Evolutionary conservation across 768 basidiomycete genomes (phyloP).

Genomic region (Collybia sp.): DNA sequence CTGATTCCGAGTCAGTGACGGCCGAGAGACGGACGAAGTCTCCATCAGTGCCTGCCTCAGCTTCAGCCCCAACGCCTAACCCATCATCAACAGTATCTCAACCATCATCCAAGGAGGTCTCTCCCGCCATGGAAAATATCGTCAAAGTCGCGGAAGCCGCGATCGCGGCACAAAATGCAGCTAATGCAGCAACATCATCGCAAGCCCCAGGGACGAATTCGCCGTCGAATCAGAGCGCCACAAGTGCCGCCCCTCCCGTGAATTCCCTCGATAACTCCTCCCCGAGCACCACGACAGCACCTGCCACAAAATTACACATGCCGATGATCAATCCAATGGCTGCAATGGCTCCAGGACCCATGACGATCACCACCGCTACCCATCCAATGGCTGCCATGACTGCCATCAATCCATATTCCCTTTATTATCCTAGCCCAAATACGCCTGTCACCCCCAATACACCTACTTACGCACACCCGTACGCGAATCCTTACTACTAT

Average conservation of each 20-base stretch:
- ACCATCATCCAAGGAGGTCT: conserved; percentile 5
- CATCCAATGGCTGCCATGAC: conserved; percentile 6
- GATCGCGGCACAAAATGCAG: conserved; percentile 24
- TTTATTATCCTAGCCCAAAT: conserved; percentile 34
- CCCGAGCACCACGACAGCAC: conserved; percentile 12
- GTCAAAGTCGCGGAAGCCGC: conserved; percentile 33
- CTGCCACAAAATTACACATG: conserved; percentile 10
- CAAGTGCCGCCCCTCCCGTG: not conserved
- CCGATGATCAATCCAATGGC: conserved; percentile 17
- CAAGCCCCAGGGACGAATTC: conserved; percentile 4
- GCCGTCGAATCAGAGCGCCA: conserved; percentile 4
- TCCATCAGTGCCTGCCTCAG: too few species aligned
- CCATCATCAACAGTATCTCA: too few species aligned
- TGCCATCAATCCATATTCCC: conserved; percentile 34
- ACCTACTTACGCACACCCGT: conserved; percentile 27
- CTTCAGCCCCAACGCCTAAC: too few species aligned
- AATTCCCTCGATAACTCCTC: not conserved
- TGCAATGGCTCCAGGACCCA: conserved; percentile 12
- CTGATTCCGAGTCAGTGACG: too few species aligned
- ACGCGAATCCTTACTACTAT: conserved; percentile 40
- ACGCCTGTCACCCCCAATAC: conserved; percentile 34
- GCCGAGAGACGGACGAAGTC: too few species aligned
- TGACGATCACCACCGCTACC: conserved; percentile 7
- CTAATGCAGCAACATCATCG: conserved; percentile 7
- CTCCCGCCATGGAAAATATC: conserved; percentile 28